These are phyloP conservation scores for Rhizopogon vesiculosus DNA, from an alignment of 768 basidiomycete genomes.

Conservation along the genomic window DNA sequence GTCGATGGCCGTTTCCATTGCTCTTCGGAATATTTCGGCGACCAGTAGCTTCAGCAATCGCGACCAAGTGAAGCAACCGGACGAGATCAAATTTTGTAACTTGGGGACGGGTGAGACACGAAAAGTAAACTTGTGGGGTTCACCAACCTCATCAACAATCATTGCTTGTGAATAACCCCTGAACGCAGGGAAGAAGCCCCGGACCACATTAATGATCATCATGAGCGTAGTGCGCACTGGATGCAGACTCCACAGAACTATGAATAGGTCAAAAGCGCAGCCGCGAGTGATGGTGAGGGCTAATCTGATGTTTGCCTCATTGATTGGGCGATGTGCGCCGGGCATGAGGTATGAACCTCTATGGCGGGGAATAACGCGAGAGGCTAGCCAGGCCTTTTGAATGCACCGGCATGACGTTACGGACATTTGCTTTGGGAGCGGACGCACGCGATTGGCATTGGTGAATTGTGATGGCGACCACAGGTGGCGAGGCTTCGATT, in stretches of 20 bases:
- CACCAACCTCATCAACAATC: constrained; percentile 75
- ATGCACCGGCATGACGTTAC: constrained; percentile 14
- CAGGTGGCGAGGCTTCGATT: constrained; percentile 17
- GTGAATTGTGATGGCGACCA: constrained; percentile 6
- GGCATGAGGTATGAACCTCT: constrained; percentile 48
- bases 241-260: constrained; percentile 48
- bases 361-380: constrained; percentile 45
- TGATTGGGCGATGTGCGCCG: constrained; percentile 67
- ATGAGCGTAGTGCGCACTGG: constrained; percentile 69
- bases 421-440: background rate
- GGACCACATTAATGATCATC: constrained; percentile 62
- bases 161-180: constrained; percentile 84
- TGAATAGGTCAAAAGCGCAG: constrained; percentile 53
- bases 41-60: constrained; percentile 54
- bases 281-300: constrained; percentile 51
- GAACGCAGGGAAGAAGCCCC: constrained; percentile 77
- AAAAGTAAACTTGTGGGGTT: constrained; percentile 8
- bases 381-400: constrained; percentile 54
- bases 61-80: constrained; percentile 68
- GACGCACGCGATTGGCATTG: background rate
- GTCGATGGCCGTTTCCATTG: constrained; percentile 62
- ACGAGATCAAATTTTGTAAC: constrained; percentile 67
- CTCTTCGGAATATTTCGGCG: constrained; percentile 60
- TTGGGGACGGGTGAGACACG: constrained; percentile 22
- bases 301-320: constrained; percentile 47